These are phyloP conservation scores for Ceriops zippeliana DNA, from an alignment of 345 rosid genomes.

Conservation along the genomic window DNA sequence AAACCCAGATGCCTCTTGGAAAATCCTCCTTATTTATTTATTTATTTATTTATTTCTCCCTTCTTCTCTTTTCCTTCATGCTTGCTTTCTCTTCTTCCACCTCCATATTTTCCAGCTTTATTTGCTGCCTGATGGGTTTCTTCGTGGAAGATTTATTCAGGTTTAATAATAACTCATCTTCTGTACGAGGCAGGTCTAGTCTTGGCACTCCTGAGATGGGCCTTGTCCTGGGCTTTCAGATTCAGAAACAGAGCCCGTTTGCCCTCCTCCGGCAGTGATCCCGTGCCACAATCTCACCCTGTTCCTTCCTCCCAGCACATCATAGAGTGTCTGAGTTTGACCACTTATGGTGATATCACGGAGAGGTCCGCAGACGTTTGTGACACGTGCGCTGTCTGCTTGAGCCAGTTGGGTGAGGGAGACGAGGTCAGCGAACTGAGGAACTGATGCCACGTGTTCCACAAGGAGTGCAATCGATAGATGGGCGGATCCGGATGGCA, in stretches of 20 bases:
- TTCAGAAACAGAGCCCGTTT: conserved; percentile 37
- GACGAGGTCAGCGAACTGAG: conserved; percentile 78
- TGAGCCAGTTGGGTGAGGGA: conserved; percentile 40
- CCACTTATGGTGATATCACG: conserved; percentile 54
- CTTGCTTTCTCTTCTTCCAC: neutral
- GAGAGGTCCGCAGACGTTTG: conserved; percentile 31
- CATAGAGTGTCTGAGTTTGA: conserved; percentile 47
- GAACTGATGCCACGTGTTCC: conserved; percentile 91
- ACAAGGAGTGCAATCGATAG: conserved; percentile 78
- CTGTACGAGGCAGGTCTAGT: conserved; percentile 71
- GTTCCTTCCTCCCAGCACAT: conserved; percentile 44
- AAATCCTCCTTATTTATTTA: conserved; percentile 16
- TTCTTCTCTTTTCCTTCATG: neutral
- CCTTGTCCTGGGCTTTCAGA: conserved; percentile 50
- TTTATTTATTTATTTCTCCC: conserved; percentile 2
- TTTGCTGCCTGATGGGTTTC: conserved; percentile 46
- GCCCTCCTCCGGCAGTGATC: conserved; percentile 5
- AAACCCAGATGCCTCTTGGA: neutral
- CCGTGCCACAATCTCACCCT: neutral
- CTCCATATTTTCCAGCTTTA: neutral
- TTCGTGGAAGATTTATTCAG: conserved; percentile 53
- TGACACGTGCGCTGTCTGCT: conserved; percentile 83
- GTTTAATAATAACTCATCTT: conserved; percentile 47
- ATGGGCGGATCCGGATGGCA: conserved; percentile 69
- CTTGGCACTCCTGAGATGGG: conserved; percentile 68